phyloP scores from a whole-genome alignment of 495 filamentous ascomycete species.

The Lophium mytilinum region DNA sequence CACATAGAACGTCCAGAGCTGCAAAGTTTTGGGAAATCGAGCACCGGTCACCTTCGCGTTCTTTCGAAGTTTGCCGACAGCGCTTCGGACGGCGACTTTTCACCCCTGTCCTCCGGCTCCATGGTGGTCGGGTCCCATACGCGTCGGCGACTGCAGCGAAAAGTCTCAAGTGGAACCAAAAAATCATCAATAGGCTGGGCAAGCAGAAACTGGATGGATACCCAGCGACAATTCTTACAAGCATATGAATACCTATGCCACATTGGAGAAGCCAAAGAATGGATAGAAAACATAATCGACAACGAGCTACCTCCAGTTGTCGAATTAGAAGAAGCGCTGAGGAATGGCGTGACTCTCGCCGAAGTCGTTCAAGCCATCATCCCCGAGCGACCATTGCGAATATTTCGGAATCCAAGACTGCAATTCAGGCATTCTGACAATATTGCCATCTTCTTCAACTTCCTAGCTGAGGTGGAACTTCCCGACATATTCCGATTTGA shows the following conservation, averaged over 20 bases:
- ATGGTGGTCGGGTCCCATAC: slow-evolving; percentile 85
- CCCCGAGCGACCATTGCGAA: slow-evolving; percentile 62
- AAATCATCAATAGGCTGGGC: slow-evolving; percentile 57
- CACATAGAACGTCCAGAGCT: slow-evolving; percentile 52
- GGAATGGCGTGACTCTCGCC: slow-evolving; percentile 90
- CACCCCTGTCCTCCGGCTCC: slow-evolving; percentile 61
- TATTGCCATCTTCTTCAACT: slow-evolving; percentile 87
- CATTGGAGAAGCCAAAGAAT: slow-evolving; percentile 98
- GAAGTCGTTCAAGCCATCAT: slow-evolving; percentile 91
- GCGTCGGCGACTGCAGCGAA: slow-evolving; percentile 70
- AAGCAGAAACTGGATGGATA: slow-evolving; percentile 96
- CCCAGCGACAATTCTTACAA: slow-evolving; percentile 89
- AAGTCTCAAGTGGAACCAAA: slow-evolving; percentile 48
- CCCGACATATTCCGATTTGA: slow-evolving; percentile 99
- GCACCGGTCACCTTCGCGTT: slow-evolving; percentile 80
- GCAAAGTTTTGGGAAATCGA: slow-evolving; percentile 68
- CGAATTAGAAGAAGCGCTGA: slow-evolving; percentile 86
- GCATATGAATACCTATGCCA: slow-evolving; percentile 99
- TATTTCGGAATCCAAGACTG: slow-evolving; percentile 74
- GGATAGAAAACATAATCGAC: slow-evolving; percentile 93
- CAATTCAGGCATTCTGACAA: slow-evolving; percentile 98
- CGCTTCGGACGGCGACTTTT: slow-evolving; percentile 67
- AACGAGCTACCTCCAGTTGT: slow-evolving; percentile 88
- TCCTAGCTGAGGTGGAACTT: slow-evolving; percentile 84
- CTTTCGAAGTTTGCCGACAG: slow-evolving; percentile 76